Evolutionary conservation across 73 alveolate species (phyloP).

Genomic region (Effrenium voratum): DNA sequence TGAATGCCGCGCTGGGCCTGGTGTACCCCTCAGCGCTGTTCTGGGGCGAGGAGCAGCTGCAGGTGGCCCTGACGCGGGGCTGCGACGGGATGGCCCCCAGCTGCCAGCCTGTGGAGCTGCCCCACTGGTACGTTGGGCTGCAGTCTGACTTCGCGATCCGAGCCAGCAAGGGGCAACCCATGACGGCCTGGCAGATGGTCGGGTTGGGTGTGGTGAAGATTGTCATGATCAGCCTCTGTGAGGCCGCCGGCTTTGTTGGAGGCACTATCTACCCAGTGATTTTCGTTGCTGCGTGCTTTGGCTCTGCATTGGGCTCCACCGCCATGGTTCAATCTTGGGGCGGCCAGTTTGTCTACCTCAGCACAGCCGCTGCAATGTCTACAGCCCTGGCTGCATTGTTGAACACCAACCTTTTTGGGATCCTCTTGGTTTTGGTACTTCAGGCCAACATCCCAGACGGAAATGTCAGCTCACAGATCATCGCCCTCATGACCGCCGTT

Average conservation of each 20-base stretch:
- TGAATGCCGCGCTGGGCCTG: constrained; percentile 57
- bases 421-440: constrained; percentile 52
- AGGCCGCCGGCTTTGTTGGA: constrained; percentile 58
- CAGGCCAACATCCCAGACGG: constrained; percentile 90
- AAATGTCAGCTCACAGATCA: constrained; percentile 62
- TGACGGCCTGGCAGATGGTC: constrained; percentile 31
- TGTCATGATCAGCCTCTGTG: constrained; percentile 67
- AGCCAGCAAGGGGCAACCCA: neutral
- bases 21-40: constrained; percentile 66
- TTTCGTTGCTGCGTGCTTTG: constrained; percentile 34
- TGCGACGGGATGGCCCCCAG: neutral
- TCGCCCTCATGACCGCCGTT: constrained; percentile 69
- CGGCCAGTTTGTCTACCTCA: constrained; percentile 45
- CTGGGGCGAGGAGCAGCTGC: constrained; percentile 91
- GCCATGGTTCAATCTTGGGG: neutral
- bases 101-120: neutral
- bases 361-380: constrained; percentile 52
- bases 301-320: constrained; percentile 40
- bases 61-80: constrained; percentile 83
- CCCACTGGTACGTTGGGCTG: neutral
- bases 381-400: constrained; percentile 39
- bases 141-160: neutral
- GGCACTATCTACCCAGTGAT: constrained; percentile 65
- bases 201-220: constrained; percentile 73
- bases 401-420: constrained; percentile 51